Evolutionary conservation across 1,139 yeast species (phyloP), one percentile per base, ranked within the genome.

Genomic region (Sugiyamaella novakii): DNA sequence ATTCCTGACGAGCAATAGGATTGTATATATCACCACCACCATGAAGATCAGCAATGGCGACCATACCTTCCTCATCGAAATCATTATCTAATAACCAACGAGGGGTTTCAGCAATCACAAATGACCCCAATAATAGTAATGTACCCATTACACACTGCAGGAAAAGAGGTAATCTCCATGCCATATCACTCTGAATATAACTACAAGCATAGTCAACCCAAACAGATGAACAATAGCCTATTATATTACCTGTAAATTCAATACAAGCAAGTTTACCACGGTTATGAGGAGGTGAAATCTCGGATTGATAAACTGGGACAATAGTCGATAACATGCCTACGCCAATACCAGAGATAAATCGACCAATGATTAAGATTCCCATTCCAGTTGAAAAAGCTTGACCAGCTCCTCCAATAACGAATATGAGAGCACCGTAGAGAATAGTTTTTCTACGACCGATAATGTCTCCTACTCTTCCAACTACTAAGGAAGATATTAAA

Each of bases 221-320:
- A 46, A 89, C 91, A 43, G 94, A 83, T 1, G 86, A 73, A 1
- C 95, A 79, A 66, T 89, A 91, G 4, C 97, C 97, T 34, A 87
- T 68, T 53, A 89, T 84, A 64, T 89, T 89, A 3, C 96, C 96
- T 0, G 97, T 87, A 67, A 89, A 91, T 69, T 91, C 96, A 41
- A 89, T 82, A 62, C 96, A 88, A 0, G 96, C 96, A 50, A 87
- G 78, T 61, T 84, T 80, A 1, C 98, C 98, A 53, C 98, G 76
- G 58, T 84, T 87, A 55, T 85, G 84, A 1, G 96, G 89, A 12
- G 95, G 95, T 33, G 94, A 83, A 52, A 91, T 87, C 65, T 91
- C 98, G 5, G 88, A 80, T 69, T 89, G 96, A 67, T 88, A 91
- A 43, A 92, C 87, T 0, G 98, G 97, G n/a, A 92, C 94, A 47